Evolutionary conservation across 768 basidiomycete species (phyloP), one percentile per base, ranked within the genome.

Genomic region (Mycena indigotica): DNA sequence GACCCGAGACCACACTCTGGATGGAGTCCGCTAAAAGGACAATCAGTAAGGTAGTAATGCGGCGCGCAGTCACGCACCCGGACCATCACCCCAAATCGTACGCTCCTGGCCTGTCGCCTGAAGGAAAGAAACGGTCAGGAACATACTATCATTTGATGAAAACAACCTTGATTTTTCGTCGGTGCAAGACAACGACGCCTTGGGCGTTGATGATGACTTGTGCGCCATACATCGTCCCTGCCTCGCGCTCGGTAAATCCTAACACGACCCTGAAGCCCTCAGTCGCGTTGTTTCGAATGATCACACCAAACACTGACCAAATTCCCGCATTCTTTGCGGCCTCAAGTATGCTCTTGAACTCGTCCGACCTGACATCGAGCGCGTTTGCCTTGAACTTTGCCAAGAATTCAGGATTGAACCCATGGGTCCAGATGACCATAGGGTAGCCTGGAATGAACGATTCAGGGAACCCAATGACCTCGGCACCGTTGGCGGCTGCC

Each of bases 401-500:
- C 1, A 65, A 55, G 51, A 62, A 65, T 3, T 12, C n/a, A 15
- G 60, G 44, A 25, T 61, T 38, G 52, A 58, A 65, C 12, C 55
- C 55, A 15, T 56, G 56, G 10, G 62, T 57, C 61, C 61, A 65
- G 13, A 65, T 65, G 21, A 49, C 19, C 58, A 58, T 58, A 2
- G 64, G 64, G 30, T 63, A 65, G 16, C 64, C 64, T 15, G 64
- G 64, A 28, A 65, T 65, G 55, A 65, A 65, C 1, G 64, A 63
- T 46, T 65, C 64, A n/a, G 64, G 61, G 16, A 65, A 65, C 25
- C 61, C 62, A 23, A 65, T 28, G 38, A 65, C 58, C 51, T 63
- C 48, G 13, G 64, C 64, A 25, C 64, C 64, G 32, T 65, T 65
- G 24, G 61, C 29, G 4, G 64, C 57, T 2, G 64, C 62, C 32